phyloP scores from a whole-genome alignment of 306 rosid species.

The Aeschynomene evenia region DNA sequence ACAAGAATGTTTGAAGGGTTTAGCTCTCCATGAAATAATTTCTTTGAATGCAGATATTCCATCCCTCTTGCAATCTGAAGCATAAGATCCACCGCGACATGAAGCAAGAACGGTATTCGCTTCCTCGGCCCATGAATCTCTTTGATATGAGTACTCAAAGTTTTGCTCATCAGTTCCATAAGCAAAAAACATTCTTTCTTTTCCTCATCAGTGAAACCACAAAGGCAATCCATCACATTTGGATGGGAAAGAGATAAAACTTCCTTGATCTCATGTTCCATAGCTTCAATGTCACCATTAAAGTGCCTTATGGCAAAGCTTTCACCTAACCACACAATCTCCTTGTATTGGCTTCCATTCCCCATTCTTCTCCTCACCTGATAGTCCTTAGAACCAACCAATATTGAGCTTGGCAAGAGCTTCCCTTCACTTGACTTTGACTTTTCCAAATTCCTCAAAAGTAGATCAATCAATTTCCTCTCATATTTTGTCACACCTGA shows the following conservation, averaged over 20 bases:
- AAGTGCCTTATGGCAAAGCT: slow-evolving; percentile 67
- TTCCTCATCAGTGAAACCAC: slow-evolving; percentile 77
- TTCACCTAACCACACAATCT: slow-evolving; percentile 84
- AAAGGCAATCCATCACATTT: slow-evolving; percentile 57
- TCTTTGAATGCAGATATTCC: slow-evolving; percentile 77
- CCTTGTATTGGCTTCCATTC: slow-evolving; percentile 65
- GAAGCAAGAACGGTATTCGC: slow-evolving; percentile 61
- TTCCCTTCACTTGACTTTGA: slow-evolving; percentile 46
- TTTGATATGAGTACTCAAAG: slow-evolving; percentile 56
- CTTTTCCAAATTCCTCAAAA: slow-evolving; percentile 49
- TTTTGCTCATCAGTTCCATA: slow-evolving; percentile 81
- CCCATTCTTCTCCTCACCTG: slow-evolving; percentile 80
- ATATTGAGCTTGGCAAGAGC: slow-evolving; percentile 65
- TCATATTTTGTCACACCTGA: slow-evolving; percentile 51
- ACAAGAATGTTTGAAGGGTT: slow-evolving; percentile 75
- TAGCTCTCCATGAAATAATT: slow-evolving; percentile 68
- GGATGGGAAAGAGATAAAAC: slow-evolving; percentile 80
- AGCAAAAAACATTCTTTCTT: slow-evolving; percentile 74
- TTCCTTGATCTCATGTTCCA: slow-evolving; percentile 55
- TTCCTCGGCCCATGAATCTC: slow-evolving; percentile 64
- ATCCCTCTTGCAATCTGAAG: slow-evolving; percentile 92
- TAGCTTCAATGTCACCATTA: slow-evolving; percentile 63
- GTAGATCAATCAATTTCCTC: slow-evolving; percentile 46
- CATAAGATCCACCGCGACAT: slow-evolving; percentile 85
- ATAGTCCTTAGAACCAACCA: slow-evolving; percentile 70